Evolutionary conservation across 805 yeast genomes (phyloP), one percentile per base, ranked within the genome.

Genomic region (Yamadazyma olivae): DNA sequence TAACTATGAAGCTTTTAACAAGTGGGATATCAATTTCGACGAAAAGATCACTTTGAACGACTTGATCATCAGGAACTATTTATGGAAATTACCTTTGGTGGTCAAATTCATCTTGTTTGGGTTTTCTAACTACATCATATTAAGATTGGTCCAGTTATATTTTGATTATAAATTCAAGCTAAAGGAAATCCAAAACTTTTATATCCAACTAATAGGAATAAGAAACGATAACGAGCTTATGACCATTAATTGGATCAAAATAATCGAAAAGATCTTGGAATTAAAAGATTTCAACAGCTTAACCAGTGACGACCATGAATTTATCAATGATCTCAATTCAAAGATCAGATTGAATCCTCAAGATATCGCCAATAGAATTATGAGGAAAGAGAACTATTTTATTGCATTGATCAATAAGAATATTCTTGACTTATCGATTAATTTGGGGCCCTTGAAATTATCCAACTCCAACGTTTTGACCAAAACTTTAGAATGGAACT

Each of bases 311-410:
- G 33, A 18, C 18, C 7, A 20, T 10, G 37, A 33, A 8, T 34
- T 36, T 10, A 23, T 37, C 18, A 63, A 60, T 43, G 90, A 83
- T 52, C 67, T 79, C 40, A 81, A 76, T 41, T 79, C 89, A 1
- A 84, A 83, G 50, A 76, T 79, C 34, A 70, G 90, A 44, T 70
- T 93, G 35, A 91, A 86, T 51, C 95, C 98, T 3, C 96, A 90
- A 57, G 93, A 83, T 50, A 86, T 93, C 34, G 98, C 97, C 10
- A 95, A 93, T 54, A 70, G 99, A 40, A 84, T 93, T 38, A 90
- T 93, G 99, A 70, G 99, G 41, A 86, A 81, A 47, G 99, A 93
- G 42, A 93, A 93, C 54, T 93, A 90, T 57, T 72, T 89, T 71
- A 88, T 93, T 53, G 96, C 97, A 1, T 61, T 93, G 46, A 80